A percentile compares a stretch with the other conserved stretches of the same genome.
These are phyloP conservation scores for Annulohypoxylon maeteangense DNA, from an alignment of 495 filamentous ascomycete genomes.

Conservation along the genomic window DNA sequence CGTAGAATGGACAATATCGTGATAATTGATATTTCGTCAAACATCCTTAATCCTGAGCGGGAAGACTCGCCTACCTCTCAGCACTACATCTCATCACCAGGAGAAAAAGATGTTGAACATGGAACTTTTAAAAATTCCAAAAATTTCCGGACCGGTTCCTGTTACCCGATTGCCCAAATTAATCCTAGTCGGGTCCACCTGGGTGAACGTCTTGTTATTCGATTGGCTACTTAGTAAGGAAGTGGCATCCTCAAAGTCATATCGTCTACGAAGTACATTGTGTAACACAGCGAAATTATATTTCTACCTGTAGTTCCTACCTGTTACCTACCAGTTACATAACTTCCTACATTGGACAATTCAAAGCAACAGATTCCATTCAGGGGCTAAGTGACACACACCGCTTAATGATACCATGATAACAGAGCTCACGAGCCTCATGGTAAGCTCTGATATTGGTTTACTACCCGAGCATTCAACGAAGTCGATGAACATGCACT, in stretches of 20 bases:
- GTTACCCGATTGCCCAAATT: slow-evolving; percentile 4
- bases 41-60: background rate
- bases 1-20: background rate
- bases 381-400: background rate
- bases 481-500: background rate
- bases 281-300: background rate
- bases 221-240: slow-evolving; percentile 18
- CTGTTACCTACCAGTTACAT: too few species aligned
- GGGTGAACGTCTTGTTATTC: slow-evolving; percentile 4
- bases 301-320: background rate
- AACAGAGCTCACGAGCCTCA: background rate
- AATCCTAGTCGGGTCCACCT: slow-evolving; percentile 11
- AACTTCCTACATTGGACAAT: background rate
- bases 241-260: background rate
- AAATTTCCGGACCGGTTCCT: slow-evolving; percentile 7
- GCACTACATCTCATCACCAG: background rate
- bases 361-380: background rate
- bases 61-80: background rate
- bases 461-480: background rate
- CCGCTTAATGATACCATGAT: background rate
- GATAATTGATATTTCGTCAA: slow-evolving; percentile 4
- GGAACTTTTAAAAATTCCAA: background rate
- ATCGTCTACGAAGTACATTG: background rate
- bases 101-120: background rate
- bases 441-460: background rate